Percentiles rank a stretch among this genome's conserved stretches.
Conservation (phyloP, 208 protist genomes). For the Crithidia fasciculata region DNA sequence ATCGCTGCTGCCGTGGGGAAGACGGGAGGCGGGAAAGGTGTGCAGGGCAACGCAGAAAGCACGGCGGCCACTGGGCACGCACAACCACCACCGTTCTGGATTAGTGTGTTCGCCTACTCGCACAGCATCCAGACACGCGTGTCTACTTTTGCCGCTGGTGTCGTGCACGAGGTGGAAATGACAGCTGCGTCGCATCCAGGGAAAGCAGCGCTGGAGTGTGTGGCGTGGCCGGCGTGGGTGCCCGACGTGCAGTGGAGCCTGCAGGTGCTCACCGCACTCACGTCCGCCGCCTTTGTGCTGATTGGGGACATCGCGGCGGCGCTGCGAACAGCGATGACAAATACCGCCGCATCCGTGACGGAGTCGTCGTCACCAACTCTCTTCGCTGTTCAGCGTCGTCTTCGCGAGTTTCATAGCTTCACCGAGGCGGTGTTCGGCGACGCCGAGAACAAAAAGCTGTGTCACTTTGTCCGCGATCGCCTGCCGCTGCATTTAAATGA, state of each 20-base stretch:
- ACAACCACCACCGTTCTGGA: conserved; percentile 30
- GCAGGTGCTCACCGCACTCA: conserved; percentile 33
- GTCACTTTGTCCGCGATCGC: conserved; percentile 23
- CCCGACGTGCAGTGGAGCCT: conserved; percentile 18
- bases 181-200: not conserved
- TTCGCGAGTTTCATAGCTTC: conserved; percentile 19
- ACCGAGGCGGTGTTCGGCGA: conserved; percentile 21
- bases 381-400: not conserved
- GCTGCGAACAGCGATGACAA: not conserved
- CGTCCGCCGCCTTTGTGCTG: conserved; percentile 29
- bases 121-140: conserved; percentile 9
- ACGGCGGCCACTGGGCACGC: not conserved
- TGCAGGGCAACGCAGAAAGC: not conserved
- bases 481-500: conserved; percentile 22
- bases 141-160: conserved; percentile 6
- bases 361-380: too few relatives aligned
- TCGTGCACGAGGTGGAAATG: conserved; percentile 10
- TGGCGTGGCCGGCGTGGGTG: conserved; percentile 47
- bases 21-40: not conserved
- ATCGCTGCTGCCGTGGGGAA: not conserved
- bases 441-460: conserved; percentile 20
- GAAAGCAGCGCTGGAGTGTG: not conserved
- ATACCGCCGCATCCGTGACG: not conserved
- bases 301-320: conserved; percentile 32
- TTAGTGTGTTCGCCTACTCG: conserved; percentile 40